These are phyloP conservation scores for Russula dissimulans DNA, from an alignment of 768 basidiomycete species.

Conservation along the genomic window DNA sequence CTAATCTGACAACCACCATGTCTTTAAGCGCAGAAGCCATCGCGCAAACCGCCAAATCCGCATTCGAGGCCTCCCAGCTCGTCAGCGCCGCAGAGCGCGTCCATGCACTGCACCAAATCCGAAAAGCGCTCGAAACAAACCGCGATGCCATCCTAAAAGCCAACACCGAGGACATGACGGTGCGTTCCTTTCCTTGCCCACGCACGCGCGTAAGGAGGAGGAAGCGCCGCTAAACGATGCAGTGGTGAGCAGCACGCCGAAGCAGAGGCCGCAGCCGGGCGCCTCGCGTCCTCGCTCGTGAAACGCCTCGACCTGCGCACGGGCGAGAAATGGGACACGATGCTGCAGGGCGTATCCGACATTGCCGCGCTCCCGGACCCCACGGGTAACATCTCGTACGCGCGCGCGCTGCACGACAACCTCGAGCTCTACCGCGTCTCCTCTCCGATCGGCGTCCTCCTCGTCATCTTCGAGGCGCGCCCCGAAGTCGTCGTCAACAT, in stretches of 20 bases:
- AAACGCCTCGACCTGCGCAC: constrained; percentile 73
- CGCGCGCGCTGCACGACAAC: constrained; percentile 77
- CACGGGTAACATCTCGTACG: constrained; percentile 78
- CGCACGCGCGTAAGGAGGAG: not conserved
- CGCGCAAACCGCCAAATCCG: constrained; percentile 68
- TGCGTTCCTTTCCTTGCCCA: constrained; percentile 28
- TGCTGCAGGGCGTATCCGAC: constrained; percentile 84
- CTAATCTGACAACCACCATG: not conserved
- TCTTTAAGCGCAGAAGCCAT: constrained; percentile 40
- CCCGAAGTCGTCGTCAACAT: constrained; percentile 99
- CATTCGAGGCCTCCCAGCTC: constrained; percentile 85
- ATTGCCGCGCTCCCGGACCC: constrained; percentile 84
- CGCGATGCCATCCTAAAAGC: constrained; percentile 69
- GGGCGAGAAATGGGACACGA: constrained; percentile 87
- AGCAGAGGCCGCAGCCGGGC: constrained; percentile 56
- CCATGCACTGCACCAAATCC: constrained; percentile 62
- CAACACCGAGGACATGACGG: constrained; percentile 64
- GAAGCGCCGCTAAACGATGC: not conserved
- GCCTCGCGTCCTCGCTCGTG: constrained; percentile 75
- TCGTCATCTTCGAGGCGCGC: constrained; percentile 95
- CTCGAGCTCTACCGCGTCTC: constrained; percentile 90
- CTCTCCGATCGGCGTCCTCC: constrained; percentile 90
- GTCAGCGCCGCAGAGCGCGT: constrained; percentile 59
- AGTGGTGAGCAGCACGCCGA: constrained; percentile 63
- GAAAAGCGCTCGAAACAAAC: constrained; percentile 49